Evolutionary conservation across 75 land plant species (phyloP), one percentile per base, ranked within the genome.

Genomic region (Picea glauca): DNA sequence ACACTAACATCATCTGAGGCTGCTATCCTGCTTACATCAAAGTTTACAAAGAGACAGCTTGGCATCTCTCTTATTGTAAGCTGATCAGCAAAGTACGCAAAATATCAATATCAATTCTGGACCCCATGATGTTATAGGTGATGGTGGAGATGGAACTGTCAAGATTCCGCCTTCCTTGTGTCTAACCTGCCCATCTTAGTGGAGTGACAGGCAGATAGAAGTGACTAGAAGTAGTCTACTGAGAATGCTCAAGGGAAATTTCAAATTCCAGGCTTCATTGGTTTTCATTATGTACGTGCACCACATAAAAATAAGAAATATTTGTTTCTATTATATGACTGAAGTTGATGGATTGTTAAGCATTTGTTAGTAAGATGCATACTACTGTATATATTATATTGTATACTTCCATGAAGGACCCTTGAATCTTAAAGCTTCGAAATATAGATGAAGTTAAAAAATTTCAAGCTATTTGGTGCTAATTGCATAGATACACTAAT

Each of bases 171-270:
- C 17, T 66, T 43, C 30, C 35, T 66, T 43, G 17, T 40, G 23
- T 43, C 8, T 20, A 43, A 40, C 43, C 74, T 70, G 18, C 13
- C 46, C 43, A 12, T n/a, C 21, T 40, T 3, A 40, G 74, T 70
- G 74, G 23, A 43, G 50, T 40, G 50, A 21, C 74, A 70, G 50
- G 23, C 74, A 18, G 50, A 23, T 70, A 70, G 50, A 20, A 20
- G 1, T 30, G 40, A 66, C 5, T 66, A 66, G 54, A 50, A 50
- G 5, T 66, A 33, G 70, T 66, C 2, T 17, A 35, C 70, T 35
- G 46, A 70, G 21, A 40, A n/a, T 70, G 73, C 54, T 70, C 50
- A 68, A 18, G 54, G 54, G 74, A n/a, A 43, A 70, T 38, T 43
- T 40, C 26, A 40, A 43, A 70, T 38, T 43, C 35, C 54, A n/a